A percentile compares a stretch with the other conserved stretches of the same genome.
phyloP scores from a whole-genome alignment of 441 rosid genomes.

The Croton setiger region DNA sequence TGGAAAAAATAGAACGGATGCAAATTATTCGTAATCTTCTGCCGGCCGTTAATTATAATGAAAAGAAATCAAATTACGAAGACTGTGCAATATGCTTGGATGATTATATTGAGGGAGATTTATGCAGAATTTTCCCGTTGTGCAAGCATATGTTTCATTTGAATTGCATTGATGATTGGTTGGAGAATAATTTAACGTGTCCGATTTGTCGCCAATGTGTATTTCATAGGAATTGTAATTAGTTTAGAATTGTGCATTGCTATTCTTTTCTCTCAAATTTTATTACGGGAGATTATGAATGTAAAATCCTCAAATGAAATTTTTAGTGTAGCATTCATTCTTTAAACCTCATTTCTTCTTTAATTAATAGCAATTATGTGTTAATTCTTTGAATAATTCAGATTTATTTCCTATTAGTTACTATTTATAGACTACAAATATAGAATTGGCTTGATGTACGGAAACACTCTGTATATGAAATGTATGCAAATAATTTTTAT shows the following conservation, averaged over 20 bases:
- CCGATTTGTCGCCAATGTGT: conserved; percentile 4
- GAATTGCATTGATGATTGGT: background rate
- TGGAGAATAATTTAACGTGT: background rate
- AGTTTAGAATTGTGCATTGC: background rate
- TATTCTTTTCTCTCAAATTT: background rate
- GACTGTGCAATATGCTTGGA: conserved; percentile 12
- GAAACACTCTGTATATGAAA: no score
- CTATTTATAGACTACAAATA: no score
- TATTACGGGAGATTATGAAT: no score
- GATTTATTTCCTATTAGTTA: no score
- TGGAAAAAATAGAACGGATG: background rate
- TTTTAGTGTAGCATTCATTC: no score
- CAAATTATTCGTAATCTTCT: background rate
- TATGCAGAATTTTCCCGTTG: background rate
- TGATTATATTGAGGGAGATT: background rate
- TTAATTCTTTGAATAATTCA: no score
- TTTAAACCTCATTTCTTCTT: no score
- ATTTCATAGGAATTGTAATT: background rate
- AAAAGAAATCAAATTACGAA: background rate
- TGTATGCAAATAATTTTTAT: no score
- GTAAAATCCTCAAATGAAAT: no score
- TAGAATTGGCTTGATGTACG: no score
- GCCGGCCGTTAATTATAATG: background rate
- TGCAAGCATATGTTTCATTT: conserved; percentile 13
- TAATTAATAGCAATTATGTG: no score